Evolutionary conservation across 306 rosid genomes (phyloP).

Genomic region (Mucuna pruriens): DNA sequence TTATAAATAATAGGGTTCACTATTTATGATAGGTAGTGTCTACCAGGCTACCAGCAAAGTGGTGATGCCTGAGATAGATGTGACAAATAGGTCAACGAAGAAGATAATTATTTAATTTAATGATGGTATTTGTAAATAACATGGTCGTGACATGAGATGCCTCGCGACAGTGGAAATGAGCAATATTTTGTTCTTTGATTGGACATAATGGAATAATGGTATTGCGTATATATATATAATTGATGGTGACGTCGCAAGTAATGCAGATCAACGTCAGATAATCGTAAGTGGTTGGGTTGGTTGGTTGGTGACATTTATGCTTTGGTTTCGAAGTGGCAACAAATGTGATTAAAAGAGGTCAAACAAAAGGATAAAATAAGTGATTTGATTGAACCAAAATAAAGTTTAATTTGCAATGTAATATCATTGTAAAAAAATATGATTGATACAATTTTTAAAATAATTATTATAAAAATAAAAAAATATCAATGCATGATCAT

Average conservation of each 20-base stretch:
- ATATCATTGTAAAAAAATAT: no score
- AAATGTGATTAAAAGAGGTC: not conserved
- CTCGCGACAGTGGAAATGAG: slow-evolving; percentile 9
- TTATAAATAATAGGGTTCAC: not conserved
- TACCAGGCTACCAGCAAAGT: not conserved
- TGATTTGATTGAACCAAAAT: no score
- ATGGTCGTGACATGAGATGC: not conserved
- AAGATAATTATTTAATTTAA: slow-evolving; percentile 29
- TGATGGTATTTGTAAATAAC: slow-evolving; percentile 2
- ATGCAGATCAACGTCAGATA: not conserved
- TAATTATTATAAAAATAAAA: no score
- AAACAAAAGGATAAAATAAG: not conserved
- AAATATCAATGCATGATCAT: no score
- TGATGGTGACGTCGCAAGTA: slow-evolving; percentile 7
- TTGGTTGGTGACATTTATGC: slow-evolving; percentile 7
- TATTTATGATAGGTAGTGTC: not conserved
- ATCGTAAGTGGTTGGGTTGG: not conserved
- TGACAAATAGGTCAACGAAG: slow-evolving; percentile 24
- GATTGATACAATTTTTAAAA: no score
- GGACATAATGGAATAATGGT: slow-evolving; percentile 15
- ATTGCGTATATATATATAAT: not conserved
- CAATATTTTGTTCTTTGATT: slow-evolving; percentile 34
- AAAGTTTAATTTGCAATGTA: no score
- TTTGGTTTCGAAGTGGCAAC: not conserved
- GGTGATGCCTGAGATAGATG: slow-evolving; percentile 5